phyloP scores from a whole-genome alignment of 139 green algal genomes.

The Parachlorella kessleri region DNA sequence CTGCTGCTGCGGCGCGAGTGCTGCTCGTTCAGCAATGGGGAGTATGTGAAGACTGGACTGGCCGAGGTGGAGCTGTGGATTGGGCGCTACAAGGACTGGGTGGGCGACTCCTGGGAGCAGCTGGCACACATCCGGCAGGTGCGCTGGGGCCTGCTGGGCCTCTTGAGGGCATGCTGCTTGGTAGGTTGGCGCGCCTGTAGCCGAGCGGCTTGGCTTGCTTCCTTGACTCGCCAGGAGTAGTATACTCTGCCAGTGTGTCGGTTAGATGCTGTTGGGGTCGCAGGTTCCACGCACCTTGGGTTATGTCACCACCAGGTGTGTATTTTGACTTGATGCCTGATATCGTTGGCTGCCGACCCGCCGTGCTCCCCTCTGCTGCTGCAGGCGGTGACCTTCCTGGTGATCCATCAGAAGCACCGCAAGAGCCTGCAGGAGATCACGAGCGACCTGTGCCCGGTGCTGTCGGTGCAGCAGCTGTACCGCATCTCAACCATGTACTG shows the following conservation, averaged over 20 bases:
- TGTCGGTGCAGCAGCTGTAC: constrained; percentile 98
- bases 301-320: too few relatives aligned
- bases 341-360: too few relatives aligned
- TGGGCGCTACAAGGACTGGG: constrained; percentile 72
- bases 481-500: constrained; percentile 99
- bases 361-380: too few relatives aligned
- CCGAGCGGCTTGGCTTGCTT: too few relatives aligned
- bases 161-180: too few relatives aligned
- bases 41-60: constrained; percentile 98
- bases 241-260: too few relatives aligned
- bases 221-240: too few relatives aligned
- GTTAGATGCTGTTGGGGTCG: too few relatives aligned
- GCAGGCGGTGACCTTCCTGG: constrained; percentile 40
- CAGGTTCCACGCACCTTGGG: too few relatives aligned
- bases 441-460: constrained; percentile 91
- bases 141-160: too few relatives aligned
- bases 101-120: constrained; percentile 91
- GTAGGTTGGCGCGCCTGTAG: too few relatives aligned
- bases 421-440: constrained; percentile 97
- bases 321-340: too few relatives aligned
- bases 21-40: constrained; percentile 99
- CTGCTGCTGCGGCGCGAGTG: constrained; percentile 98
- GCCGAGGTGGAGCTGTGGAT: constrained; percentile 96
- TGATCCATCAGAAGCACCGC: constrained; percentile 98
- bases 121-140: constrained; percentile 92